These are phyloP conservation scores for Vanrija pseudolonga DNA, from an alignment of 1,284 basidiomycete genomes.

Conservation along the genomic window DNA sequence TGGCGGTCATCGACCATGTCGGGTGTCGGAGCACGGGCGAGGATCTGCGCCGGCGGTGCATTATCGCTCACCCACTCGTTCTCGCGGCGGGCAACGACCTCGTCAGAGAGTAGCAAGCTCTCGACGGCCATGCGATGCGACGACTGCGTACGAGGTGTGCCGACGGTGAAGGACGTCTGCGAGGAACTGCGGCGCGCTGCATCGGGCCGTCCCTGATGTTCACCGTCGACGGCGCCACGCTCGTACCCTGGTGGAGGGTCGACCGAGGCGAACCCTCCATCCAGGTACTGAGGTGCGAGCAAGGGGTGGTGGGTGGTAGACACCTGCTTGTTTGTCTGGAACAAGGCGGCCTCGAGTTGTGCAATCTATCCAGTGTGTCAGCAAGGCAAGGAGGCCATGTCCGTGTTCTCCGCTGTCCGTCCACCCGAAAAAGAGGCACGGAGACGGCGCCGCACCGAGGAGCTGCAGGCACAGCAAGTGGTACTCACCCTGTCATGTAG, in stretches of 20 bases:
- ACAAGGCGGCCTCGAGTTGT: slow-evolving; percentile 40
- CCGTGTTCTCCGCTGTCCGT: too few relatives aligned
- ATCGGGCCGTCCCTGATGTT: neutral
- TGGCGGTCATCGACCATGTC: slow-evolving; percentile 21
- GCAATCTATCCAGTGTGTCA: slow-evolving; percentile 21
- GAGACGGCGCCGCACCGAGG: too few relatives aligned
- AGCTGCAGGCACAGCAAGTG: neutral
- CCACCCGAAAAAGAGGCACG: too few relatives aligned
- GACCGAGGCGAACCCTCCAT: slow-evolving; percentile 31
- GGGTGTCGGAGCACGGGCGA: slow-evolving; percentile 12
- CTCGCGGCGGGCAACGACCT: slow-evolving; percentile 30
- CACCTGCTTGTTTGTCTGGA: slow-evolving; percentile 25
- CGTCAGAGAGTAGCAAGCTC: slow-evolving; percentile 30
- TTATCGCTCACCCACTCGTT: slow-evolving; percentile 42
- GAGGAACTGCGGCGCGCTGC: neutral
- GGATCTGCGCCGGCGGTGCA: slow-evolving; percentile 38
- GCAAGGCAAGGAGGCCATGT: too few relatives aligned
- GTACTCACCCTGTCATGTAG: slow-evolving; percentile 39
- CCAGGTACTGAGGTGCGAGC: slow-evolving; percentile 37
- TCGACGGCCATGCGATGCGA: slow-evolving; percentile 29
- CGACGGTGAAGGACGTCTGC: slow-evolving; percentile 1
- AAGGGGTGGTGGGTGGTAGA: slow-evolving; percentile 26
- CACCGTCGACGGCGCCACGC: neutral
- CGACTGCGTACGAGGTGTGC: slow-evolving; percentile 14
- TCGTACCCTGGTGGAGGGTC: too few relatives aligned